phyloP scores from a whole-genome alignment of 805 yeast species.

The Zygosaccharomyces bailii region DNA sequence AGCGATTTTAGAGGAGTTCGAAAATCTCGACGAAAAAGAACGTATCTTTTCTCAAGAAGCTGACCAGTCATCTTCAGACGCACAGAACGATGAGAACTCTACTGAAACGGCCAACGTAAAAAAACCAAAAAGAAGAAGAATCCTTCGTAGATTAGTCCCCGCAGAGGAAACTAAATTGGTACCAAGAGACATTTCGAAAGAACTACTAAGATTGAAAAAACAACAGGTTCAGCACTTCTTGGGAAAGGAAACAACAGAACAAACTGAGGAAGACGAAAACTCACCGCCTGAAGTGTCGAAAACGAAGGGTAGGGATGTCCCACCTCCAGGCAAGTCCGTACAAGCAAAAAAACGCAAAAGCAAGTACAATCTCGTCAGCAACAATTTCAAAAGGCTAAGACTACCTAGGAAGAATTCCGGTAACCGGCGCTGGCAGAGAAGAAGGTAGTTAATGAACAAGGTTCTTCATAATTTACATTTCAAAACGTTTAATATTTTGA shows the following conservation, averaged over 20 bases:
- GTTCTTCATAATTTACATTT: no score
- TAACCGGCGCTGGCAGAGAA: constrained; percentile 42
- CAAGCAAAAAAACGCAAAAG: constrained; percentile 23
- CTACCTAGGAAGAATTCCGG: constrained; percentile 45
- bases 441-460: no score
- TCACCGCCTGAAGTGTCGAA: constrained; percentile 5
- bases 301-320: no score
- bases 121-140: constrained; percentile 15
- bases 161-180: constrained; percentile 8
- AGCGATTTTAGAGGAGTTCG: constrained; percentile 27
- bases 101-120: constrained; percentile 5
- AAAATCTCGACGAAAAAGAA: constrained; percentile 20
- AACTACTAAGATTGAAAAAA: constrained; percentile 26
- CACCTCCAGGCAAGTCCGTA: no score
- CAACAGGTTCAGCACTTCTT: constrained; percentile 22
- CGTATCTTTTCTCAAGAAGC: constrained; percentile 4
- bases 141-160: constrained; percentile 14
- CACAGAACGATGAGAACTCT: constrained; percentile 4
- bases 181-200: constrained; percentile 25
- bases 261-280: constrained; percentile 15
- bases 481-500: no score
- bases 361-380: constrained; percentile 39
- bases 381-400: constrained; percentile 52
- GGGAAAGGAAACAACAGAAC: constrained; percentile 16
- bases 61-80: constrained; percentile 9